Evolutionary conservation across 2,329 filamentous ascomycete species (phyloP).

Genomic region (Phyllosticta ampelicida): DNA sequence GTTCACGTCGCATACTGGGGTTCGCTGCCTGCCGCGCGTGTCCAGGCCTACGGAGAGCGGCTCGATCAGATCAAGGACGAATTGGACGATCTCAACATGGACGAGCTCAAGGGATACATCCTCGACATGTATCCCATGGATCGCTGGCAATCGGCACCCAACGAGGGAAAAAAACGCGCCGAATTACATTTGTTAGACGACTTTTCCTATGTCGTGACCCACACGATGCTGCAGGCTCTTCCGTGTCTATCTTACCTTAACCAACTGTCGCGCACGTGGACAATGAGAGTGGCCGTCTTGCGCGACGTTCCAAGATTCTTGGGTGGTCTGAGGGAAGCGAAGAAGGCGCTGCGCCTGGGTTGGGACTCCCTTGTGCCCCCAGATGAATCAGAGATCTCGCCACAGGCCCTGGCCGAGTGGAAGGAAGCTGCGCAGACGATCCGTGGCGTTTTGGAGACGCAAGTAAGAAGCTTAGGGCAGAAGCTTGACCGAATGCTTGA

Average conservation of each 20-base stretch:
- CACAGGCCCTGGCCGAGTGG: conserved; percentile 23
- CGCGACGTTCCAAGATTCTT: conserved; percentile 62
- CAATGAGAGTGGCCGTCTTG: conserved; percentile 62
- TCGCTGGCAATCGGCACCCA: conserved; percentile 35
- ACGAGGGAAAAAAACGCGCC: conserved; percentile 21
- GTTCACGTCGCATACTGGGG: conserved; percentile 47
- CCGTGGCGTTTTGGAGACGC: conserved; percentile 52
- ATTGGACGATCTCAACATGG: conserved; percentile 60
- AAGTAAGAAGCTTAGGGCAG: conserved; percentile 58
- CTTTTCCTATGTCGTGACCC: conserved; percentile 79
- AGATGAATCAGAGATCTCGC: conserved; percentile 19
- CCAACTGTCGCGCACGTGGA: conserved; percentile 67
- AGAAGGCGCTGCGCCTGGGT: conserved; percentile 53
- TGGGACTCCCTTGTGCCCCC: conserved; percentile 50
- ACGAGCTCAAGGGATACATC: conserved; percentile 84
- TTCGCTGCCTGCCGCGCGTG: conserved; percentile 53
- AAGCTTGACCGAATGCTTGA: conserved; percentile 80
- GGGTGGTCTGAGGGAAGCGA: conserved; percentile 50
- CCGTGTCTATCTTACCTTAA: conserved; percentile 68
- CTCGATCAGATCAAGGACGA: conserved; percentile 62
- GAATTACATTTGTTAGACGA: conserved; percentile 68
- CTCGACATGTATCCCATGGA: conserved; percentile 60
- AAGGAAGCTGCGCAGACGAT: conserved; percentile 39
- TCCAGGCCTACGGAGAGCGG: conserved; percentile 59
- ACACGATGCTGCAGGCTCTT: conserved; percentile 79